Evolutionary conservation across 2,329 filamentous ascomycete species (phyloP).

Genomic region (Pestalotiopsis sp.): DNA sequence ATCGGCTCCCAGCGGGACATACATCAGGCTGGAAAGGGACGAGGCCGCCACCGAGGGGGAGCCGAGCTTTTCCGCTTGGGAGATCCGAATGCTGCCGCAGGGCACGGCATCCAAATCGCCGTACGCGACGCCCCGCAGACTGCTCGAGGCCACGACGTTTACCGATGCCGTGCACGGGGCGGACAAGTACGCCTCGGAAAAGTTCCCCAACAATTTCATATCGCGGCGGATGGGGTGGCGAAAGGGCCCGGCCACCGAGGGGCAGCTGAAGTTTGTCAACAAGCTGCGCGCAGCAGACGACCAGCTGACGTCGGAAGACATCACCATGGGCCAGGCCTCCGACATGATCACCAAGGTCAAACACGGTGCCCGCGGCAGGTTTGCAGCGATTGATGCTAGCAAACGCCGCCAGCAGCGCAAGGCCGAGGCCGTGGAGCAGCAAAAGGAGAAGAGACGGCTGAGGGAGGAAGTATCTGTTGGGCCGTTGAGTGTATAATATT

Average conservation of each 20-base stretch:
- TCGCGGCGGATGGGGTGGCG: constrained; percentile 72
- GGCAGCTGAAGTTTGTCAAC: constrained; percentile 72
- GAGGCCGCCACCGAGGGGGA: constrained; percentile 29
- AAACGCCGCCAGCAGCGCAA: constrained; percentile 51
- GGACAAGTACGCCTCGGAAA: constrained; percentile 74
- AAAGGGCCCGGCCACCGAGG: constrained; percentile 60
- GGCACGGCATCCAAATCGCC: constrained; percentile 52
- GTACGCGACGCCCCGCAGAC: constrained; percentile 68
- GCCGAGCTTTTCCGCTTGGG: constrained; percentile 45
- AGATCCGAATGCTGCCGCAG: constrained; percentile 49
- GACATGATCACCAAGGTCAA: constrained; percentile 95
- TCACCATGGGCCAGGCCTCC: constrained; percentile 79
- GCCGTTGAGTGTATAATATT: constrained; percentile 40
- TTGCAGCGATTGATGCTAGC: constrained; percentile 51
- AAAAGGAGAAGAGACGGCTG: constrained; percentile 34
- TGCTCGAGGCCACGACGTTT: constrained; percentile 69
- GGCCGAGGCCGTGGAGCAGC: constrained; percentile 38
- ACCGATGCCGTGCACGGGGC: constrained; percentile 79
- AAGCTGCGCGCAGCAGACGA: constrained; percentile 59
- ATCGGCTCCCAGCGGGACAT: constrained; percentile 64
- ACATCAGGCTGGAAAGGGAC: constrained; percentile 53
- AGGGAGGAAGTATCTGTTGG: constrained; percentile 60
- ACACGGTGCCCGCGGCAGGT: constrained; percentile 75
- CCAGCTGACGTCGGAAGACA: constrained; percentile 52
- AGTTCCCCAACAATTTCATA: constrained; percentile 71